Evolutionary conservation across 2,329 filamentous ascomycete species (phyloP), one percentile per base, ranked within the genome.

Genomic region (Aspergillus spinulosporus): DNA sequence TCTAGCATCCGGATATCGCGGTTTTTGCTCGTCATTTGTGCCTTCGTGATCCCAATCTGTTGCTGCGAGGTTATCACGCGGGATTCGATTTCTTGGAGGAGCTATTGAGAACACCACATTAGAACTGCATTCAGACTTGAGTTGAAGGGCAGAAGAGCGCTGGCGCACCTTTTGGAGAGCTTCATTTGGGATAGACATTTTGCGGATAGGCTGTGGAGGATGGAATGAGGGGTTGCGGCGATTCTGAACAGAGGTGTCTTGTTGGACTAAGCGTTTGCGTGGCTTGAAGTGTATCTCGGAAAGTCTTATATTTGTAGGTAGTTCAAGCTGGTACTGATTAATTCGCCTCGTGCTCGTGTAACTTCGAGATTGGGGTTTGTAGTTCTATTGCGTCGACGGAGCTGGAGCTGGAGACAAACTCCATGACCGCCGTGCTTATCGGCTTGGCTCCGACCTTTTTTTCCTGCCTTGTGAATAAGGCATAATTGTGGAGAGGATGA

Each of bases 141-240:
- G 21, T 21, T 21, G 21, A 21, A 21, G 21, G 21, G 21, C 21
- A 21, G 21, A 15, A 40, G n/a, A 40, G 37, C 6, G 15, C 15
- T 4, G 5, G 5, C 36, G 31, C 39, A 93, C 93, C 88, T 97
- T 96, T 73, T 96, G 90, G 62, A 97, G 80, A 57, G 92, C 92
- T 78, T 96, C 90, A 69, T 95, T 96, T 52, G 92, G 88, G 66
- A 97, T 94, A 53, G 93, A 90, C 93, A 97, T 97, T 50, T 67
- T 83, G 66, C 44, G 6, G 34, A 37, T 37, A 50, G 43, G 48
- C 15, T 34, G 49, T 31, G 42, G 54, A 29, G 49, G 54, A 12
- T 4, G 34, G 34, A 12, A 11, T n/a, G 62, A 52, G 37, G 49
- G 54, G 47, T 48, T 48, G 29, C 14, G 36, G 44, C 21, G 26